Percentiles rank a stretch among this genome's conserved stretches.
These are phyloP conservation scores for Phytophthora multivora DNA, from an alignment of 352 stramenopile species.

Conservation along the genomic window DNA sequence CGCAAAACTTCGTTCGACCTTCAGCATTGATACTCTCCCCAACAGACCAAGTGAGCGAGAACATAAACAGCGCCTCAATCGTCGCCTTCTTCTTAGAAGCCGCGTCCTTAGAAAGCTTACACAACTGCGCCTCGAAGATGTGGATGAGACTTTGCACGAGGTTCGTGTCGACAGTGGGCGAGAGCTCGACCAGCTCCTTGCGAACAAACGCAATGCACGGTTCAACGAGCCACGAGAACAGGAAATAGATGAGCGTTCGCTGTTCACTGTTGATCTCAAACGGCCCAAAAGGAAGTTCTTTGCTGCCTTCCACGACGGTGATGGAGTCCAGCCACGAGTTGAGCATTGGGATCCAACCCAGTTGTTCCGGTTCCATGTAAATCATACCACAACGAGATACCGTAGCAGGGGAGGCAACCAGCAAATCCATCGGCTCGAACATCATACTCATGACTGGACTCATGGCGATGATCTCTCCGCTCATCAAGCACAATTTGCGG, in stretches of 20 bases:
- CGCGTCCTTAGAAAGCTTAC: constrained; percentile 73
- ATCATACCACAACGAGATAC: constrained; percentile 95
- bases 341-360: constrained; percentile 89
- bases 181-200: constrained; percentile 87
- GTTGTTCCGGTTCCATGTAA: constrained; percentile 93
- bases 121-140: constrained; percentile 81
- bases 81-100: constrained; percentile 63
- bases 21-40: constrained; percentile 81
- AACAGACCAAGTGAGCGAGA: constrained; percentile 92
- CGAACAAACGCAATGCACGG: constrained; percentile 89
- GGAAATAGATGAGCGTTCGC: constrained; percentile 63
- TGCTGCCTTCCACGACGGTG: constrained; percentile 36
- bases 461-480: constrained; percentile 95
- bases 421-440: constrained; percentile 95
- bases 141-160: constrained; percentile 89
- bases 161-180: constrained; percentile 91
- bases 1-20: constrained; percentile 72
- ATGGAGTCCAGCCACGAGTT: constrained; percentile 90
- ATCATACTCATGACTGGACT: constrained; percentile 95
- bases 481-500: constrained; percentile 94
- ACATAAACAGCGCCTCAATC: constrained; percentile 90
- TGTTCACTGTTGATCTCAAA: constrained; percentile 85
- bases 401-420: constrained; percentile 93
- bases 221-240: constrained; percentile 91
- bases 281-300: constrained; percentile 34